These are phyloP conservation scores for Pseudogymnoascus sp. DNA, from an alignment of 2,329 filamentous ascomycete genomes.

Conservation along the genomic window DNA sequence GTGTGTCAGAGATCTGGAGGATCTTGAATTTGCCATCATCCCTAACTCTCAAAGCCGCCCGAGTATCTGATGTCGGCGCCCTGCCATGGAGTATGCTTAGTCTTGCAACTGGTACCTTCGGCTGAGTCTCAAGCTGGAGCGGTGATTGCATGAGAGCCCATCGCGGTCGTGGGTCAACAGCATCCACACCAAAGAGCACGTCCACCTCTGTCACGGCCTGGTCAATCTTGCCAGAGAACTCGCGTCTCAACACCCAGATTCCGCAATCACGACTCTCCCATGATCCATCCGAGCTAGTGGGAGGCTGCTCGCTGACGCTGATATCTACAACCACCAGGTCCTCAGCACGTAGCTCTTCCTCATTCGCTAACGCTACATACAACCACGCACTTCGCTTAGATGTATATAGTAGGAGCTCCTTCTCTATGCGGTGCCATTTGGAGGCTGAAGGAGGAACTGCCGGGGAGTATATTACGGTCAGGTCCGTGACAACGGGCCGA, in stretches of 20 bases:
- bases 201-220: conserved; percentile 55
- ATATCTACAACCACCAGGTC: not conserved
- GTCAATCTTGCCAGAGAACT: conserved; percentile 33
- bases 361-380: not conserved
- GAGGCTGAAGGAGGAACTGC: conserved; percentile 20
- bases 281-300: conserved; percentile 40
- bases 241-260: conserved; percentile 49
- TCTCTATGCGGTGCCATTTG: not conserved
- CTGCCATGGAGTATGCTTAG: conserved; percentile 26
- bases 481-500: conserved; percentile 29
- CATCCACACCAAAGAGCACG: conserved; percentile 60
- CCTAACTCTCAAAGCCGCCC: not conserved
- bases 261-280: conserved; percentile 59
- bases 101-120: conserved; percentile 30
- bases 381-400: not conserved
- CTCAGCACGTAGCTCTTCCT: not conserved
- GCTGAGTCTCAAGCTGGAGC: conserved; percentile 28
- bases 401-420: not conserved
- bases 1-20: conserved; percentile 29
- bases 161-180: conserved; percentile 73
- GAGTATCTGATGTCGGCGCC: not conserved
- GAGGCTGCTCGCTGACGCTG: conserved; percentile 30
- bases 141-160: conserved; percentile 46
- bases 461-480: conserved; percentile 25
- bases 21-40: not conserved